Percentiles rank a stretch among this genome's conserved stretches.
These are phyloP conservation scores for Aeschynomene evenia DNA, from an alignment of 306 rosid species.

Conservation along the genomic window DNA sequence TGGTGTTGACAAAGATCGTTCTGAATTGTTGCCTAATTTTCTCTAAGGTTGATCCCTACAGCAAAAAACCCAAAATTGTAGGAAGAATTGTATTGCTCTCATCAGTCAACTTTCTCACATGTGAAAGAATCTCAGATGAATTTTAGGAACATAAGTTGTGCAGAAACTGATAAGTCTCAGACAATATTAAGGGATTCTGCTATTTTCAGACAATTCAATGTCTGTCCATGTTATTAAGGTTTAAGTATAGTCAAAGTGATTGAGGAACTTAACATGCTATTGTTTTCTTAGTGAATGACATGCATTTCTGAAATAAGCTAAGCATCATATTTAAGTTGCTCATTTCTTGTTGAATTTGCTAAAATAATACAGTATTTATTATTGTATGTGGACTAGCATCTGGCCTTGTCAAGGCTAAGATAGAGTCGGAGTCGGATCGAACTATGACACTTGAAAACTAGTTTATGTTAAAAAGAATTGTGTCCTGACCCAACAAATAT, in stretches of 20 bases:
- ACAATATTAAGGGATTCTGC: not conserved
- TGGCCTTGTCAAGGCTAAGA: too few relatives aligned
- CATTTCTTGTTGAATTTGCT: not conserved
- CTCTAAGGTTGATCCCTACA: slow-evolving; percentile 40
- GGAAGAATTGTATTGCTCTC: not conserved
- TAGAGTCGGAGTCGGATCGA: too few relatives aligned
- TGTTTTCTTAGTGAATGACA: not conserved
- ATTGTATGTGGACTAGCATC: too few relatives aligned
- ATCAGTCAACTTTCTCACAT: not conserved
- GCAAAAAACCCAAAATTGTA: not conserved
- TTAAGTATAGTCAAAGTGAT: not conserved
- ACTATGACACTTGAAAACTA: too few relatives aligned
- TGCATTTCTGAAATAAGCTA: not conserved
- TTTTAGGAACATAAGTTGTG: not conserved
- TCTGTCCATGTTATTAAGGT: not conserved
- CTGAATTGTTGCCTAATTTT: slow-evolving; percentile 31
- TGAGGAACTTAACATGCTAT: not conserved
- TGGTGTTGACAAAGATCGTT: slow-evolving; percentile 38
- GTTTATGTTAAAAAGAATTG: too few relatives aligned
- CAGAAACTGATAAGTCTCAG: slow-evolving; percentile 1
- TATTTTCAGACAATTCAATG: slow-evolving; percentile 1
- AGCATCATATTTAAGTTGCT: not conserved
- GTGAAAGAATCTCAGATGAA: slow-evolving; percentile 10
- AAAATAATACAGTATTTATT: too few relatives aligned
- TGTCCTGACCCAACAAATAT: too few relatives aligned